Base-by-base conservation (phyloP, 768 basidiomycete genomes). In the Boletus subcaerulescens region DNA sequence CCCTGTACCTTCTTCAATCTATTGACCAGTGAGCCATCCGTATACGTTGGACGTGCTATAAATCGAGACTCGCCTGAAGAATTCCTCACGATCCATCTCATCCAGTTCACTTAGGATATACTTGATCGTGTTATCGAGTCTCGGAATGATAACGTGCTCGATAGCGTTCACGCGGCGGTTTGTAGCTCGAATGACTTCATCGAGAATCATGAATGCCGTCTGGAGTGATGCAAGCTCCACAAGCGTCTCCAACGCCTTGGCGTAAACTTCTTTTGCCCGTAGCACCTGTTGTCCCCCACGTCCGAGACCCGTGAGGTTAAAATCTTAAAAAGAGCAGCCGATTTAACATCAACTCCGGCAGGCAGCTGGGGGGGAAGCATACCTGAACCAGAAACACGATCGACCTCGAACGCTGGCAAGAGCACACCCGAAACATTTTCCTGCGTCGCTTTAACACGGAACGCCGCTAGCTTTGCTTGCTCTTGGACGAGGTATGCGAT, bases 141-240 rank as follows among this genome's bases (percentile, higher is more conserved):
- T 82, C 17, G 97, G 97, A 54, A 99, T 98, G 63, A 99, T 79
- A 60, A 99, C 86, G 69, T 99, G 93, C 65, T 99, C 97, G 60
- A 99, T 96, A 3, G 97, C 97, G 66, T 99, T 99, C 39, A 99
- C 97, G 59, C 97, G 86, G 48, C 97, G 90, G 72, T 98, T 99
- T 36, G 97, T 98, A n/a, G 95, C 93, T 45, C 93, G 90, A 66
- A 99, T 99, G 56, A 98, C 97, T 74, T 98, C 97, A 73, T 99
- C 97, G 36, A 99, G 83, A 61, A 98, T 98, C 53, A 88, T 96
- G 76, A 99, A 99, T 5, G 97, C 97, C 0, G 97, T 98, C 75
- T 98, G 90, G 40, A 99, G 77, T 13, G 93, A 96, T 2, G 97
- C 97, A 35, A 99, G 83, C 72, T 99, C 96, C 38, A 99, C 96